Base-by-base conservation (phyloP, 768 basidiomycete genomes). In the Atractiella rhizophila region DNA sequence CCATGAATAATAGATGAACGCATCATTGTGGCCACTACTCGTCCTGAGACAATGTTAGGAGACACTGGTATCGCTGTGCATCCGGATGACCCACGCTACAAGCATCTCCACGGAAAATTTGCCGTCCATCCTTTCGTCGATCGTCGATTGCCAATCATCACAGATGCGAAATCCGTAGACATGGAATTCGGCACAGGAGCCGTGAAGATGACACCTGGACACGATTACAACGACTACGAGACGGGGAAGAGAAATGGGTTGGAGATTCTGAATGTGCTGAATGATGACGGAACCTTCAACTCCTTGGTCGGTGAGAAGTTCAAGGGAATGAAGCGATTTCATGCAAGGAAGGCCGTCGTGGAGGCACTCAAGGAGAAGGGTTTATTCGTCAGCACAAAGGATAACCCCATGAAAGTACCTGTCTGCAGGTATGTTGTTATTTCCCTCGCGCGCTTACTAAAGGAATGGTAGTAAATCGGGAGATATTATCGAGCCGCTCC, bases 171-270 rank as follows among this genome's bases (percentile, higher is more conserved):
- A 57, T 65, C 64, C 21, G 74, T 91, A 44, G 88, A 96, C 56
- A 91, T 82, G 74, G 66, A 68, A 9, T 96, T 96, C 51, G 91
- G 91, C 28, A 98, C 91, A 24, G 91, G 91, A 56, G 91, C 88
- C 1, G 88, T 96, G 38, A 96, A 98, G 64, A 94, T 96, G 54
- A 96, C 91, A 0, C 91, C 91, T 13, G 91, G 88, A 0, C 91
- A 96, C 55, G 91, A 96, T 57, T 78, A 74, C 13, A 86, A 86
- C 55, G 88, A 96, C 66, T 96, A 88, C 59, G 82, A 83, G 49
- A 83, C 85, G 49, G 91, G 83, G 9, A 55, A 71, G 52, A 64
- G 88, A 30, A 82, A 96, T 56, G 70, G 74, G 11, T 66, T 98
- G 18, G 73, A 78, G 34, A 88, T 91, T 56, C 75, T 98, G 62